Evolutionary conservation across 1,284 basidiomycete genomes (phyloP), one percentile per base, ranked within the genome.

Genomic region (Marasmius tenuissimus): DNA sequence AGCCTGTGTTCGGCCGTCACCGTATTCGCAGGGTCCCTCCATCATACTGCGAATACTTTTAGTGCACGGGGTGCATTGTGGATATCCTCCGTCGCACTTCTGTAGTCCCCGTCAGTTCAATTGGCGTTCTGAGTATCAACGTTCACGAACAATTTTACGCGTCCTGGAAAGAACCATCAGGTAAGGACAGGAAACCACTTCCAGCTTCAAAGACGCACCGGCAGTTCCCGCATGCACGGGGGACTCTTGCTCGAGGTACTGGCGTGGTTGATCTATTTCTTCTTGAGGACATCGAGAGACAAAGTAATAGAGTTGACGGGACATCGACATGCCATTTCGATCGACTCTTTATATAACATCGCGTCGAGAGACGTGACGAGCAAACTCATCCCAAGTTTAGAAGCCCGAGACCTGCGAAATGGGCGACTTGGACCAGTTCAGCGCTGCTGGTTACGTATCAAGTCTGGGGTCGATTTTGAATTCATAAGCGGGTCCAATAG

Each of bases 81-180:
- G 61, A 27, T 35, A 16, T 14, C n/a, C 34, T 3, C 61, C 61
- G 35, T 62, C 61, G 37, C 61, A 62, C 49, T 62, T 62, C 61
- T 62, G 18, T 6, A 40, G 18, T 20, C 22, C 35, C 10, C 22
- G 42, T 35, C 10, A 27, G 49, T 42, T 18, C 3, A 4, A 10
- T 12, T 57, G 12, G 9, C 4, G 10, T 14, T 34, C 34, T 11
- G 3, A 14, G 52, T 11, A 38, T 0, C 35, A 10, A 33, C 2
- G 27, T 27, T 27, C 4, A 59, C 50, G 14, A 12, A 60, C 58
- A 10, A 60, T 60, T 39, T 60, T 60, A 12, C 58, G 37, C 33
- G 50, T 54, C 39, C 58, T 60, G 50, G 18, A 12, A n/a, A 54
- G 12, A 54, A 5, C 10, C 16, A 35, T 18, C 11, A 35, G 4